Evolutionary conservation across 805 yeast species (phyloP), one percentile per base, ranked within the genome.

Genomic region (Osmozyma mogii): DNA sequence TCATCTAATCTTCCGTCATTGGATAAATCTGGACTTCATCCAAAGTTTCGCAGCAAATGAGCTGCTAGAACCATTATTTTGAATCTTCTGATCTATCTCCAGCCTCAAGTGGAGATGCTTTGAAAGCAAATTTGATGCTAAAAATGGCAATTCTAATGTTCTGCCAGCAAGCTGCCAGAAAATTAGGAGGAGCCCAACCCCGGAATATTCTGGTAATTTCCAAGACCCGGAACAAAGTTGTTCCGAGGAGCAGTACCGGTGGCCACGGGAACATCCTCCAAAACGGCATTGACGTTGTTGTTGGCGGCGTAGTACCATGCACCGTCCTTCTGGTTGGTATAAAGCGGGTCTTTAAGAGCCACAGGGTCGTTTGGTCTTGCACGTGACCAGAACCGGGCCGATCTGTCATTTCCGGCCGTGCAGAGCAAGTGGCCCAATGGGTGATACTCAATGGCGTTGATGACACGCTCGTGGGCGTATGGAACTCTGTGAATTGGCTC

Each of bases 381-480:
- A 29, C 99, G 67, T 17, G 88, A 76, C 99, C 99, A 92, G 56
- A 94, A 84, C 32, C 96, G 61, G 15, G 94, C 84, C 4, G 94
- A 76, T 49, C 92, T 74, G 54, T 92, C 99, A 34, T 92, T 85
- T 12, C 96, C 89, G 0, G 96, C 97, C 6, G 96, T 77, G 32
- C 94, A 78, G 20, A 92, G 61, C 29, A 89, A 61, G 56, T 92
- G 96, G 3, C 99, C 99, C 44, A 83, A 62, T 2, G 97, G 97
- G 55, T 88, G 96, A 50, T 87, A 92, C 36, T 88, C 89, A 32
- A 92, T 54, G 3, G 94, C 75, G 55, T 89, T 87, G 30, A 92
- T 75, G 3, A 95, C 94, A 59, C 84, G 83, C 47, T 87, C 96
- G 53, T 92, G 99, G 0, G 97, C 98, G 55, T 72, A 78, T 3